A percentile compares a stretch with the other conserved stretches of the same genome.
These are phyloP conservation scores for Aspergillus sp. DNA, from an alignment of 2,329 filamentous ascomycete genomes.

Conservation along the genomic window DNA sequence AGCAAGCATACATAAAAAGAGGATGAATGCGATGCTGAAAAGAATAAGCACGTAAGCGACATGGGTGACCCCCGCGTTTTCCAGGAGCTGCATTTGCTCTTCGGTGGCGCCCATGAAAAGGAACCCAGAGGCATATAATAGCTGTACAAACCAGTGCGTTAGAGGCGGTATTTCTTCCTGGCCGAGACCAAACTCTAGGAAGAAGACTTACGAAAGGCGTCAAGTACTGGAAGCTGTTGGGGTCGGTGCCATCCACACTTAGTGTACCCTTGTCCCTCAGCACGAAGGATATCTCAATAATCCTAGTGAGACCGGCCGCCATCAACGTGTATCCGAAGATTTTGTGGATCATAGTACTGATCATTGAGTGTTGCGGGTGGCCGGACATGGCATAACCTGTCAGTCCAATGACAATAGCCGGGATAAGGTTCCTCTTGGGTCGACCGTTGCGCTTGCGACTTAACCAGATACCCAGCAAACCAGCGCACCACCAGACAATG, in stretches of 20 bases:
- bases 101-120: slow-evolving; percentile 97
- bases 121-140: slow-evolving; percentile 89
- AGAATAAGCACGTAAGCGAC: slow-evolving; percentile 90
- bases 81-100: slow-evolving; percentile 84
- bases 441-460: slow-evolving; percentile 78
- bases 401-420: slow-evolving; percentile 83
- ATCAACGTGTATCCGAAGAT: slow-evolving; percentile 96
- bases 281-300: slow-evolving; percentile 90
- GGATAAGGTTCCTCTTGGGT: slow-evolving; percentile 90
- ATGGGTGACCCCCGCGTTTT: slow-evolving; percentile 74
- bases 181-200: not conserved
- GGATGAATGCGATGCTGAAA: slow-evolving; percentile 82
- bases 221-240: slow-evolving; percentile 71
- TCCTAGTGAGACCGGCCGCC: slow-evolving; percentile 77
- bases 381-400: slow-evolving; percentile 96
- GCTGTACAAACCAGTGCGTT: slow-evolving; percentile 50
- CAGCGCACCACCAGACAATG: slow-evolving; percentile 97
- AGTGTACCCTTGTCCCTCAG: slow-evolving; percentile 69
- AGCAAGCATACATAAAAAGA: slow-evolving; percentile 74
- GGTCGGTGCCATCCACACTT: slow-evolving; percentile 66
- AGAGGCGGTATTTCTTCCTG: slow-evolving; percentile 4
- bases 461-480: slow-evolving; percentile 87
- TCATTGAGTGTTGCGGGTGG: slow-evolving; percentile 78
- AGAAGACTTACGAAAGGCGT: slow-evolving; percentile 64
- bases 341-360: slow-evolving; percentile 83